These are phyloP conservation scores for Cyclotella kingstonii DNA, from an alignment of 108 stramenopile genomes.

Conservation along the genomic window DNA sequence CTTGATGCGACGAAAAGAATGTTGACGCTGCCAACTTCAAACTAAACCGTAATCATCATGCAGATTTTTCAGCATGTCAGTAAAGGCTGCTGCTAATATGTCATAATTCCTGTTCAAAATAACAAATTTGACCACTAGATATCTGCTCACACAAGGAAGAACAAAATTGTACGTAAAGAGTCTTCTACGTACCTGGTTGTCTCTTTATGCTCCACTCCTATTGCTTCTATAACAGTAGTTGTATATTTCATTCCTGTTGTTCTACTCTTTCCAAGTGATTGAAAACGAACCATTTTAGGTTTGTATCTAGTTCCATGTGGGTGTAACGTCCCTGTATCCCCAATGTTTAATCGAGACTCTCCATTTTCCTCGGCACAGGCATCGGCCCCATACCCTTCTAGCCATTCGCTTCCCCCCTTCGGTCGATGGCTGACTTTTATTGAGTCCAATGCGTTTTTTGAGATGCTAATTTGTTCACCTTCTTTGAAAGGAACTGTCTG, in stretches of 20 bases:
- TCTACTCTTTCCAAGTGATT: conserved; percentile 59
- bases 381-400: conserved; percentile 62
- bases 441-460: conserved; percentile 63
- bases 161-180: not conserved
- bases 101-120: conserved; percentile 66
- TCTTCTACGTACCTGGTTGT: conserved; percentile 61
- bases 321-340: conserved; percentile 69
- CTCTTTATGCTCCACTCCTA: conserved; percentile 89
- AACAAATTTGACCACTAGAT: not conserved
- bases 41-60: conserved; percentile 77
- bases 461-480: conserved; percentile 40
- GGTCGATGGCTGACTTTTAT: conserved; percentile 75
- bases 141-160: too few species aligned
- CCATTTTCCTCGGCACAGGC: conserved; percentile 28
- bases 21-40: too few species aligned
- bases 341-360: conserved; percentile 32
- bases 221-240: conserved; percentile 85
- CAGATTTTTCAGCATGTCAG: conserved; percentile 72
- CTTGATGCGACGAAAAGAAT: too few species aligned
- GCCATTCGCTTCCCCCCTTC: conserved; percentile 73
- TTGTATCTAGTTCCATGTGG: conserved; percentile 88
- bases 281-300: conserved; percentile 77
- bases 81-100: conserved; percentile 82
- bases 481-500: conserved; percentile 36
- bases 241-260: conserved; percentile 83